phyloP scores from a whole-genome alignment of 306 rosid genomes.

The Cicer cuneatum region DNA sequence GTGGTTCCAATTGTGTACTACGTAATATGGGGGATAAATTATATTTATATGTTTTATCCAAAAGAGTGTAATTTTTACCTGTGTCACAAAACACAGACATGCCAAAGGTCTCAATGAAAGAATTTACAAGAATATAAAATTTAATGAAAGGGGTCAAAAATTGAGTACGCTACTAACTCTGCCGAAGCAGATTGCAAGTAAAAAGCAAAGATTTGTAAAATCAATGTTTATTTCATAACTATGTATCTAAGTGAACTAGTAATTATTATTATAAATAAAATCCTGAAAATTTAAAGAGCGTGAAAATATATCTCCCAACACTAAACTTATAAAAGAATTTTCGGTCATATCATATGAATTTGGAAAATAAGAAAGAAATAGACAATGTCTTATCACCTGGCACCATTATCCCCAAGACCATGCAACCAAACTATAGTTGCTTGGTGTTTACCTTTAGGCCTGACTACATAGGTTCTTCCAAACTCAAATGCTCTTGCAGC shows the following conservation, averaged over 20 bases:
- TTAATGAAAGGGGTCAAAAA: neutral
- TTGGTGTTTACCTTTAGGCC: constrained; percentile 98
- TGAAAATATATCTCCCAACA: constrained; percentile 14
- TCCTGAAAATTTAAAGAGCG: constrained; percentile 7
- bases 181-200: constrained; percentile 19
- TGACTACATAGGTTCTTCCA: constrained; percentile 94
- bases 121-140: neutral
- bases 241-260: neutral
- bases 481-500: constrained; percentile 72
- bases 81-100: constrained; percentile 4
- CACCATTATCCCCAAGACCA: constrained; percentile 99
- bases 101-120: constrained; percentile 4
- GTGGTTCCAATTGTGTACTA: no score
- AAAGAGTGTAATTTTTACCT: constrained; percentile 11
- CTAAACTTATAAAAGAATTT: constrained; percentile 6
- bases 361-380: constrained; percentile 15
- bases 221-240: constrained; percentile 10
- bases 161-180: constrained; percentile 17
- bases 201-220: constrained; percentile 21
- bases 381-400: constrained; percentile 68
- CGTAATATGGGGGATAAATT: neutral
- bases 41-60: constrained; percentile 15
- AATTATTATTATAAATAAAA: neutral
- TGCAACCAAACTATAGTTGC: constrained; percentile 98
- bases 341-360: constrained; percentile 13